Percentiles rank a stretch among this genome's conserved stretches.
Evolutionary conservation across 768 basidiomycete species (phyloP).

Genomic region (Pisolithus tinctorius): DNA sequence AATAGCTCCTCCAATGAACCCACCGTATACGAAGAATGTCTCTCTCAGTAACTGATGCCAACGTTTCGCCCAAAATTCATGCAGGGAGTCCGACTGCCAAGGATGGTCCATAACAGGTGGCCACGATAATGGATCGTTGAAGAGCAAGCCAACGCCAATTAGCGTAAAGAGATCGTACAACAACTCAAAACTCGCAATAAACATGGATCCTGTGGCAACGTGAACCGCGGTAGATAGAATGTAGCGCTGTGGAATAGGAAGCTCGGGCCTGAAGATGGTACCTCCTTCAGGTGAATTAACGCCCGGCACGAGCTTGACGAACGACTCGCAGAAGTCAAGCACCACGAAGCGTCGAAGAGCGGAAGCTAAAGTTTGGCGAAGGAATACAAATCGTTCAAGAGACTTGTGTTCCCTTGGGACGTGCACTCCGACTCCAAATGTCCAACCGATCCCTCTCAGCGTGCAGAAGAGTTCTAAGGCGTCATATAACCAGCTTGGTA

Average conservation of each 20-base stretch:
- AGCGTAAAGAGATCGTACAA: slow-evolving; percentile 57
- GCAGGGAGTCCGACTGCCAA: slow-evolving; percentile 62
- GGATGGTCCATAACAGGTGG: slow-evolving; percentile 69
- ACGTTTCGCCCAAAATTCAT: slow-evolving; percentile 63
- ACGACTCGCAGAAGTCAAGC: slow-evolving; percentile 56
- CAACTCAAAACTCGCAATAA: slow-evolving; percentile 64
- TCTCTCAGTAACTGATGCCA: slow-evolving; percentile 77
- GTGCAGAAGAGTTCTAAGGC: slow-evolving; percentile 53
- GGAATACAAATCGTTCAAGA: slow-evolving; percentile 44
- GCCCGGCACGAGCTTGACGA: slow-evolving; percentile 62
- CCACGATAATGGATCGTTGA: slow-evolving; percentile 54
- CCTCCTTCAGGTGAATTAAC: slow-evolving; percentile 59
- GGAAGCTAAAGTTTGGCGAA: slow-evolving; percentile 47
- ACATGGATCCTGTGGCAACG: slow-evolving; percentile 47
- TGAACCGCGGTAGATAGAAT: slow-evolving; percentile 61
- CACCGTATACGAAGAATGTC: slow-evolving; percentile 68
- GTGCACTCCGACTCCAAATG: slow-evolving; percentile 53
- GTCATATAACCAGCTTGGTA: slow-evolving; percentile 51
- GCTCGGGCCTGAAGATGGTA: slow-evolving; percentile 54
- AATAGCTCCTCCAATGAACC: slow-evolving; percentile 47
- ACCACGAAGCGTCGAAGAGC: slow-evolving; percentile 48
- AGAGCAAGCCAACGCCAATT: slow-evolving; percentile 48
- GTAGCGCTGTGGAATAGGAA: slow-evolving; percentile 48
- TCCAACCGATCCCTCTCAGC: slow-evolving; percentile 62
- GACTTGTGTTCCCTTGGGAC: slow-evolving; percentile 50